Evolutionary conservation across 179 eudicot genomes (phyloP).

Genomic region (Spergularia azorica): DNA sequence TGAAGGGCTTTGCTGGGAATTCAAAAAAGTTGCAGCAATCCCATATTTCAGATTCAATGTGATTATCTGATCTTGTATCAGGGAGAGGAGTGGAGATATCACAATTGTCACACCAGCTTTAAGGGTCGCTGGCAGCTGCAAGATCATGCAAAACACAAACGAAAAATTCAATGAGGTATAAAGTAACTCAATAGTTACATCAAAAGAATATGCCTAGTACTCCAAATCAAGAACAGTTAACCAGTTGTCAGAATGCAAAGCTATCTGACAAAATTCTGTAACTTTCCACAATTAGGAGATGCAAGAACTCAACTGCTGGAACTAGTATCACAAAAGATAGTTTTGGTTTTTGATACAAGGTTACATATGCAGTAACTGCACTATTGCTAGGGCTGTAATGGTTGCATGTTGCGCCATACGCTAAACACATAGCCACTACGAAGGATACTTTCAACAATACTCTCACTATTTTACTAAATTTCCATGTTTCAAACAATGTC

Average conservation of each 20-base stretch:
- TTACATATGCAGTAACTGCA: background rate
- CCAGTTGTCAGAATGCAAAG: background rate
- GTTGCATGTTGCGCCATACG: background rate
- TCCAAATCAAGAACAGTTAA: constrained; percentile 8
- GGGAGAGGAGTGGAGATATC: constrained; percentile 92
- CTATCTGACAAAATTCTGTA: constrained; percentile 2
- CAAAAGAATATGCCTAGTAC: background rate
- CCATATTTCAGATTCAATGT: constrained; percentile 88
- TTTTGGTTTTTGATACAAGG: constrained; percentile 1
- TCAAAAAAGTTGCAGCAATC: constrained; percentile 87
- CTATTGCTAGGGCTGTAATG: background rate
- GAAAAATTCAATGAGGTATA: background rate
- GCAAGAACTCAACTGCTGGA: background rate
- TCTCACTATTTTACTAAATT: background rate
- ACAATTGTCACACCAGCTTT: constrained; percentile 89
- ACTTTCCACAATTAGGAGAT: background rate
- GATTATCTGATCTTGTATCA: constrained; percentile 96
- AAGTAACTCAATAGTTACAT: constrained; percentile 7
- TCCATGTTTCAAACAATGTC: background rate
- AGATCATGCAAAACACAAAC: constrained; percentile 16
- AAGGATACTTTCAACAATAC: background rate
- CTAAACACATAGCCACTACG: background rate
- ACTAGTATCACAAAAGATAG: background rate
- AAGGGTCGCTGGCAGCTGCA: constrained; percentile 90
- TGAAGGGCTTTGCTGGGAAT: constrained; percentile 87